Evolutionary conservation across 1,139 yeast species (phyloP).

Genomic region (Kluyveromyces marxianus): DNA sequence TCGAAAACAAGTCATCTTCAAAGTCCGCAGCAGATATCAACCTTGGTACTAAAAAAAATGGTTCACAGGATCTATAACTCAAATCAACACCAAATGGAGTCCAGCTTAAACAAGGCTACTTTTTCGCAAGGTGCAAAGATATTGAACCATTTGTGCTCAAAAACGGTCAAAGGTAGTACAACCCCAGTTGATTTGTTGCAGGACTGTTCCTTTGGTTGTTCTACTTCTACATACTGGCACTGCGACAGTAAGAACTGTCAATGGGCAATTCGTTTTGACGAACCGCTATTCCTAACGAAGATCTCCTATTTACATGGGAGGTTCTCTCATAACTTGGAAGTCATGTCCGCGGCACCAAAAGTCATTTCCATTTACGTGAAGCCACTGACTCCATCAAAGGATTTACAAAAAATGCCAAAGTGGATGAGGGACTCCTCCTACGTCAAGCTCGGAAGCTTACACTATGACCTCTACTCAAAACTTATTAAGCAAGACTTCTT

Average conservation of each 20-base stretch:
- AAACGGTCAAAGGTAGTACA: constrained; percentile 19
- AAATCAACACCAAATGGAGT: constrained; percentile 29
- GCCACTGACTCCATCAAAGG: constrained; percentile 10
- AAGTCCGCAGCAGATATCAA: constrained; percentile 20
- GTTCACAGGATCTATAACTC: constrained; percentile 26
- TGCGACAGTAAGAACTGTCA: constrained; percentile 21
- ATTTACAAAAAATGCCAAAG: constrained; percentile 6
- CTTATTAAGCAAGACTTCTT: constrained; percentile 25
- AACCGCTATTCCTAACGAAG: constrained; percentile 31
- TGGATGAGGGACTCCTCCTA: constrained; percentile 15
- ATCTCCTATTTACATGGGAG: constrained; percentile 31
- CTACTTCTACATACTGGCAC: constrained; percentile 32
- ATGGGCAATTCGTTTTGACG: constrained; percentile 32
- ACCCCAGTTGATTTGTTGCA: constrained; percentile 23
- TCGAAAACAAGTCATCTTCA: constrained; percentile 12
- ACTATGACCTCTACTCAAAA: constrained; percentile 24
- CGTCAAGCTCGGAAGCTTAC: constrained; percentile 22
- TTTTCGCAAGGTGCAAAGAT: constrained; percentile 28
- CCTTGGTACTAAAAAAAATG: constrained; percentile 22
- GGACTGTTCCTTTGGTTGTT: constrained; percentile 15
- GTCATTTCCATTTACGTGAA: constrained; percentile 28
- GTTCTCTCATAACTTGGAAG: constrained; percentile 28
- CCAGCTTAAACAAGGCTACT: constrained; percentile 29
- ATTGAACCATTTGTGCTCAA: constrained; percentile 25
- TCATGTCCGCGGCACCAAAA: constrained; percentile 34